Evolutionary conservation across 1,139 yeast genomes (phyloP).

Genomic region (Geotrichum fermentans): DNA sequence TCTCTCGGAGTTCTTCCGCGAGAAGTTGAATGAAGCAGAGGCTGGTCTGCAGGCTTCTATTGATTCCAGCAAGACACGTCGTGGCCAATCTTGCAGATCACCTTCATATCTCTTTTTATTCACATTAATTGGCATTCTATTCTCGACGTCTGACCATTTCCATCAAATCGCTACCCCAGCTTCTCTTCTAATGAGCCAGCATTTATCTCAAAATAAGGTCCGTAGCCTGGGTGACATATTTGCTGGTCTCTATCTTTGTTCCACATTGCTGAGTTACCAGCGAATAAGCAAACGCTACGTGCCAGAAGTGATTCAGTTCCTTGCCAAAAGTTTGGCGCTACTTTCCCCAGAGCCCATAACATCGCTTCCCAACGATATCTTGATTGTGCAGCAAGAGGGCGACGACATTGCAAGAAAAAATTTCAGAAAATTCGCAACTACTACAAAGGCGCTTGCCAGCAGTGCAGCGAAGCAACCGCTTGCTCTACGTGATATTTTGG

Average conservation of each 20-base stretch:
- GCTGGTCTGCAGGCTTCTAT: constrained; percentile 12
- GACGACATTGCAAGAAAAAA: constrained; percentile 11
- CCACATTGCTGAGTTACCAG: constrained; percentile 66
- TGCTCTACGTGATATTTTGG: constrained; percentile 15
- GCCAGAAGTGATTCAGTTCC: constrained; percentile 69
- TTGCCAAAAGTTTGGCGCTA: constrained; percentile 38
- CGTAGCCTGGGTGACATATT: constrained; percentile 41
- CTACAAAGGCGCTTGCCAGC: constrained; percentile 3
- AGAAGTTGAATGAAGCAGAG: constrained; percentile 35
- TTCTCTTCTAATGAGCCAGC: constrained; percentile 64
- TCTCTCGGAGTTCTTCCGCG: constrained; percentile 55
- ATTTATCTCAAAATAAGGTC: constrained; percentile 50
- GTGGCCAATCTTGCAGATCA: neutral
- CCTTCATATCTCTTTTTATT: constrained; percentile 61
- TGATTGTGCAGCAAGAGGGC: constrained; percentile 12
- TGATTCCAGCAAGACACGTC: constrained; percentile 9
- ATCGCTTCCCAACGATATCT: constrained; percentile 18
- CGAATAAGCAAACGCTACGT: constrained; percentile 69
- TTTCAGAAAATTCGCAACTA: constrained; percentile 16
- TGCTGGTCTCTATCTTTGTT: constrained; percentile 58
- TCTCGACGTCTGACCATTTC: constrained; percentile 93
- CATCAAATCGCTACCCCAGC: constrained; percentile 89
- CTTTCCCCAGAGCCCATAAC: constrained; percentile 17
- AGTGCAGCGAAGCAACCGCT: constrained; percentile 5
- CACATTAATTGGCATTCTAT: constrained; percentile 65